Evolutionary conservation across 768 basidiomycete species (phyloP), one percentile per base, ranked within the genome.

Genomic region (Xerocomellus chrysenteron): DNA sequence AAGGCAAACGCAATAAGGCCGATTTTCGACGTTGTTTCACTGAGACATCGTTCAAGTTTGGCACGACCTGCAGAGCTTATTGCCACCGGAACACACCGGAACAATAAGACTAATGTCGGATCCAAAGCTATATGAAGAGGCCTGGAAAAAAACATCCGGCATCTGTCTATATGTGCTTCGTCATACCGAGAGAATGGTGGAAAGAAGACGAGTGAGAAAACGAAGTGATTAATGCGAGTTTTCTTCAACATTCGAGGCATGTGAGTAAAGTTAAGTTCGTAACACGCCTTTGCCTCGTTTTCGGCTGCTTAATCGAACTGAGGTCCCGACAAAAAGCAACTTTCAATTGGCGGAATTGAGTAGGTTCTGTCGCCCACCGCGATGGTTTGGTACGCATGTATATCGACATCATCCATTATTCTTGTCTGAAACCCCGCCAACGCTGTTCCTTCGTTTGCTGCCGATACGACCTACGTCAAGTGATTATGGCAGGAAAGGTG

Each of bases 241-340:
- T 47, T 55, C 21, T 45, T 5, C 2, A 37, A 16, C 39, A 42
- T 45, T 37, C 21, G 26, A 24, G 40, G n/a, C 24, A n/a, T 26
- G 32, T 39, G 14, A 43, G 36, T 41, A 64, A 59, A 41, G 62
- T 67, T 58, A 56, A 41, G 68, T 68, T 68, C 35, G 36, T 19
- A 24, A 52, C 68, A 67, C 30, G 55, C 58, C 47, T 51, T 47
- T 45, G 51, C 68, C 65, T 58, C 67, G 60, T 69, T 69, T 53
- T 63, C 58, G 56, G 55, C 45, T 61, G 61, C 47, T 54, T 42
- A 30, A 50, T 48, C 48, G 62, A 65, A 58, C 54, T 50, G 61
- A 64, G 47, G 40, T 39, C 46, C 58, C 46, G 40, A 44, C 51
- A 40, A 35, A 50, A 50, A n/a, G 6, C 24, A 17, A 17, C 14